Base-by-base conservation (phyloP, 1,284 basidiomycete species). In the Sanguinoderma infundibulare region DNA sequence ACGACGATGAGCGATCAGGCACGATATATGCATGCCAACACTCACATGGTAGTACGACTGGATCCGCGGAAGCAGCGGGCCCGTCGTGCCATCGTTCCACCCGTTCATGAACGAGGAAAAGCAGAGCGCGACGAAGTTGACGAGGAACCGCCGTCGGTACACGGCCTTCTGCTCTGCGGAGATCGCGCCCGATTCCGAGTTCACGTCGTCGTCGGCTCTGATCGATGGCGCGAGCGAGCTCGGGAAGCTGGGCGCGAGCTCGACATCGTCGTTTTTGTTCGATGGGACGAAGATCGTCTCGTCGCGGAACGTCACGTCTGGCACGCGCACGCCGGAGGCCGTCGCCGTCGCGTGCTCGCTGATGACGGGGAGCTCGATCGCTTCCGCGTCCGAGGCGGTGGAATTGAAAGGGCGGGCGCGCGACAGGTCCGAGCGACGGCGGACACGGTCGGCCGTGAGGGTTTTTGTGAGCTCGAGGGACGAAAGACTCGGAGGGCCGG, bases 61-160 rank as follows among this genome's bases (percentile, higher is more conserved):
- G 15, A 89, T 82, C 1, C 77, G 75, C 3, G 86, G 86, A 0
- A 88, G 72, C 17, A 89, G 72, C 8, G 87, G 85, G 0, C 86
- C 87, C 22, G 81, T 83, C 6, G 81, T 81, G 0, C 82, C 82
- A 70, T 88, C 87, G 69, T 87, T 88, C 85, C 86, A 88, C 9
- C 87, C 87, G 2, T 78, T 74, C 8, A 86, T 61, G 61, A 82
- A 81, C n/a, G 81, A 60, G n/a, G 72, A 67, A 68, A 73, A 80
- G 64, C 77, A 80, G n/a, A 82, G 68, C 0, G 77, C 64, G 2
- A 69, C 68, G 61, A 81, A 79, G 56, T 81, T 79, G 28, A 80
- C 2, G 30, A 47, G 28, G 24, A 35, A 34, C 52, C 39, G 57
- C 28, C 65, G 62, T 30, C 49, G 30, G 32, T 65, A 36, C 5